A percentile compares a stretch with the other conserved stretches of the same genome.
phyloP scores from a whole-genome alignment of 768 basidiomycete species.

The Ephemerocybe angulata region DNA sequence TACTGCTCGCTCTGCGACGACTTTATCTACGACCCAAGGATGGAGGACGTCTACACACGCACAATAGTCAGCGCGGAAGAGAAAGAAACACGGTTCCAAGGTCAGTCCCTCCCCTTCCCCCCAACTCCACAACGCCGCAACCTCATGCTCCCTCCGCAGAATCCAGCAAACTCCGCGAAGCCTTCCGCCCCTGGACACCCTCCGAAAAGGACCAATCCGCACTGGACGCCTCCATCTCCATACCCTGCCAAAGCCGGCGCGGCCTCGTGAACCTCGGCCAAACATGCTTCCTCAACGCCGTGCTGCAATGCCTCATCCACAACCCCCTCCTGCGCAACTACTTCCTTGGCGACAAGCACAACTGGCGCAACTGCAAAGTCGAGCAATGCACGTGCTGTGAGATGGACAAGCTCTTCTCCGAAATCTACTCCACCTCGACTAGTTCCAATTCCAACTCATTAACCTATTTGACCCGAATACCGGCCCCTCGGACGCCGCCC shows the following conservation, averaged over 20 bases:
- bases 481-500: slow-evolving; percentile 52
- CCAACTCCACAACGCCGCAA: neutral
- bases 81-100: slow-evolving; percentile 55
- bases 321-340: slow-evolving; percentile 88
- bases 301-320: slow-evolving; percentile 84
- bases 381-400: slow-evolving; percentile 87
- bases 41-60: slow-evolving; percentile 46
- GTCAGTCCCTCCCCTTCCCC: too few relatives aligned
- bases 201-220: slow-evolving; percentile 34
- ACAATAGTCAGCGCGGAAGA: slow-evolving; percentile 56
- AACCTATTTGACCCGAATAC: slow-evolving; percentile 32
- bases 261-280: slow-evolving; percentile 87
- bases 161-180: slow-evolving; percentile 32
- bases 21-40: slow-evolving; percentile 57
- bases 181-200: slow-evolving; percentile 39
- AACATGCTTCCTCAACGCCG: slow-evolving; percentile 92
- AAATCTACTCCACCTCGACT: slow-evolving; percentile 40
- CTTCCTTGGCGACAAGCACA: slow-evolving; percentile 90
- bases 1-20: slow-evolving; percentile 75
- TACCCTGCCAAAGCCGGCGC: slow-evolving; percentile 85
- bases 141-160: slow-evolving; percentile 18
- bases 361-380: slow-evolving; percentile 61
- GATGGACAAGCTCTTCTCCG: slow-evolving; percentile 83
- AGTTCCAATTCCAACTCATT: neutral
- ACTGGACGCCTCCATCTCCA: slow-evolving; percentile 45